These are phyloP conservation scores for Aspergillus intermedius DNA, from an alignment of 2,329 filamentous ascomycete species.

Conservation along the genomic window DNA sequence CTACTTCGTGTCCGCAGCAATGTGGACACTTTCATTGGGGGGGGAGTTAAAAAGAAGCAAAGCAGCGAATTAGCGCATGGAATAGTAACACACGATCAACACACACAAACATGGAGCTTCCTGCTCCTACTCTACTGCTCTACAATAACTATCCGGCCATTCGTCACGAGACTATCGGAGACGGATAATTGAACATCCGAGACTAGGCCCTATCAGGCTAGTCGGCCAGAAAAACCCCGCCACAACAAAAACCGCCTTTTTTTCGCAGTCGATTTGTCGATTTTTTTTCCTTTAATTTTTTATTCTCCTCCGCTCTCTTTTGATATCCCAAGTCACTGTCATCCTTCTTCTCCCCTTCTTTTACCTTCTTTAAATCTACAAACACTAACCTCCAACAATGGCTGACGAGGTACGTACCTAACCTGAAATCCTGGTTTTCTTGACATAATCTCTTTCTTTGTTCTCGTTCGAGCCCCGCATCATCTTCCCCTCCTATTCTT, in stretches of 20 bases:
- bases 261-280: slow-evolving; percentile 20
- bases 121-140: too few species aligned
- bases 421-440: slow-evolving; percentile 10
- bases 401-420: slow-evolving; percentile 57
- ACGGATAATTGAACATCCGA: slow-evolving; percentile 3
- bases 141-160: too few species aligned
- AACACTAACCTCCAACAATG: slow-evolving; percentile 49
- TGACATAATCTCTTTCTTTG: slow-evolving; percentile 10
- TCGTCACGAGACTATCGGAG: not conserved
- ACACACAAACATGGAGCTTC: not conserved
- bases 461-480: slow-evolving; percentile 25
- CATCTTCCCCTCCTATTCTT: slow-evolving; percentile 17
- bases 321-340: slow-evolving; percentile 12
- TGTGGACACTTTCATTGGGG: not conserved
- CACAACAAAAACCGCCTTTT: slow-evolving; percentile 29
- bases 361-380: slow-evolving; percentile 10
- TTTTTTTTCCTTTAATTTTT: slow-evolving; percentile 15
- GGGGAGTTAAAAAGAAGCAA: not conserved
- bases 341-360: slow-evolving; percentile 13
- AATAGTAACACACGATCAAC: slow-evolving; percentile 3
- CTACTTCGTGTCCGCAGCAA: too few species aligned
- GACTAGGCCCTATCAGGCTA: slow-evolving; percentile 21
- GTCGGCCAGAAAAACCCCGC: slow-evolving; percentile 22
- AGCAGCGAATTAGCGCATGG: not conserved
- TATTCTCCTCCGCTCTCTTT: slow-evolving; percentile 13